A percentile compares a stretch with the other conserved stretches of the same genome.
These are phyloP conservation scores for Aureobasidium sp. DNA, from an alignment of 2,329 filamentous ascomycete genomes.

Conservation along the genomic window DNA sequence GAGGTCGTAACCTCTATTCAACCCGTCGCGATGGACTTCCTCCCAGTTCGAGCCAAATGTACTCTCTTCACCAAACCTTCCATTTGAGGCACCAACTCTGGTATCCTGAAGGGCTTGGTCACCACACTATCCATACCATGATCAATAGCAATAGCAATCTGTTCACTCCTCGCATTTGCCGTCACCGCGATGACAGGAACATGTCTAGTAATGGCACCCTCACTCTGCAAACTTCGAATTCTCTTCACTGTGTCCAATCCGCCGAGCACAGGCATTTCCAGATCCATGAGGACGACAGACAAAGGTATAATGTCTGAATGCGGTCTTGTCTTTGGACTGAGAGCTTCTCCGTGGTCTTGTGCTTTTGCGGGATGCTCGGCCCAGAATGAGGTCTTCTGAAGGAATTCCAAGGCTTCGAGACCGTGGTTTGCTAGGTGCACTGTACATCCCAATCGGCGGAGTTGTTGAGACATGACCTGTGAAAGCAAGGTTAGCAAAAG, in stretches of 20 bases:
- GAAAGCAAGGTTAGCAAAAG: background rate
- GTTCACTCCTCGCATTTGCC: slow-evolving; percentile 71
- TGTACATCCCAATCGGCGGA: slow-evolving; percentile 31
- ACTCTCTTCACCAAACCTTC: slow-evolving; percentile 52
- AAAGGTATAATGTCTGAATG: background rate
- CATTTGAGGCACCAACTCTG: slow-evolving; percentile 40
- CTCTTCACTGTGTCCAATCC: slow-evolving; percentile 73
- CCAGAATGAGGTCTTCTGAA: slow-evolving; percentile 27
- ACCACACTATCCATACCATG: slow-evolving; percentile 32
- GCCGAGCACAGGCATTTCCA: slow-evolving; percentile 83
- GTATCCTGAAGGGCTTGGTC: slow-evolving; percentile 39
- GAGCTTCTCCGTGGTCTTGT: background rate
- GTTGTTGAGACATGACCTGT: slow-evolving; percentile 32
- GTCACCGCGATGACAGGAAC: slow-evolving; percentile 79
- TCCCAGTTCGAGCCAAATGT: background rate
- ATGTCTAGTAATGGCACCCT: slow-evolving; percentile 64
- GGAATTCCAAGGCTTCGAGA: slow-evolving; percentile 30
- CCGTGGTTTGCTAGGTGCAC: slow-evolving; percentile 32
- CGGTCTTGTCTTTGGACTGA: background rate
- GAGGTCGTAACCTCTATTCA: no score
- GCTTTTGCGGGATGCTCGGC: background rate
- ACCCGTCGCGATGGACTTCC: background rate
- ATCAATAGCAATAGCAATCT: slow-evolving; percentile 26
- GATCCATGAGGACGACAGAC: slow-evolving; percentile 20
- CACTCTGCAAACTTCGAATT: slow-evolving; percentile 66